Percentiles rank a stretch among this genome's conserved stretches.
These are phyloP conservation scores for Podospora pseudocomata DNA, from an alignment of 495 filamentous ascomycete species.

Conservation along the genomic window DNA sequence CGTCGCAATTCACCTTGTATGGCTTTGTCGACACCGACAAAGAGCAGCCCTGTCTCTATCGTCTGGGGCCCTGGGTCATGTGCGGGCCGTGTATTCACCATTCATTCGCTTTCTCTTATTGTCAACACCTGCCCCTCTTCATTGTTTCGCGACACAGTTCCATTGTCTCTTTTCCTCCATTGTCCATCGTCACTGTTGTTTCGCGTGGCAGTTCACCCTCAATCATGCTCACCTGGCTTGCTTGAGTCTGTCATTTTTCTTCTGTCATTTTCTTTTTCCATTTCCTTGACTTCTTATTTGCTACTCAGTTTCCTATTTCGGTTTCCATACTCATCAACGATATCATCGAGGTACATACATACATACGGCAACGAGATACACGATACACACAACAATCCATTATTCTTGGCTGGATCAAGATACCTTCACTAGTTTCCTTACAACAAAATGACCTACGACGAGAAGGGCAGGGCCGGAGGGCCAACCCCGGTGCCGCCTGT, in stretches of 20 bases:
- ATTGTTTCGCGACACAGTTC: conserved; percentile 22
- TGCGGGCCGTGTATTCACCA: conserved; percentile 5
- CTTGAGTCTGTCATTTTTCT: conserved; percentile 13
- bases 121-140: neutral
- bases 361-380: conserved; percentile 5
- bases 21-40: conserved; percentile 1
- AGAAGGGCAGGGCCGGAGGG: conserved; percentile 23
- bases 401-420: conserved; percentile 14
- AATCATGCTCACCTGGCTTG: neutral
- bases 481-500: conserved; percentile 22
- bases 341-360: conserved; percentile 8
- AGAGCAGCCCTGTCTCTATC: conserved; percentile 7
- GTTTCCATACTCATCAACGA: conserved; percentile 9
- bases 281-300: conserved; percentile 13
- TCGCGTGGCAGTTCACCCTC: conserved; percentile 11
- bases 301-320: conserved; percentile 21
- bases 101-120: conserved; percentile 1
- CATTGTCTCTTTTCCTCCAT: conserved; percentile 3
- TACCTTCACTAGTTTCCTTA: neutral
- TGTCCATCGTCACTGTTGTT: conserved; percentile 17
- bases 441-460: conserved; percentile 23
- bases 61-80: conserved; percentile 13
- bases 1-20: neutral
- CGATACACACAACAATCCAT: conserved; percentile 3
- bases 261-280: conserved; percentile 14